Conservation (phyloP, 2,329 filamentous ascomycete genomes). For the Moelleriella libera region DNA sequence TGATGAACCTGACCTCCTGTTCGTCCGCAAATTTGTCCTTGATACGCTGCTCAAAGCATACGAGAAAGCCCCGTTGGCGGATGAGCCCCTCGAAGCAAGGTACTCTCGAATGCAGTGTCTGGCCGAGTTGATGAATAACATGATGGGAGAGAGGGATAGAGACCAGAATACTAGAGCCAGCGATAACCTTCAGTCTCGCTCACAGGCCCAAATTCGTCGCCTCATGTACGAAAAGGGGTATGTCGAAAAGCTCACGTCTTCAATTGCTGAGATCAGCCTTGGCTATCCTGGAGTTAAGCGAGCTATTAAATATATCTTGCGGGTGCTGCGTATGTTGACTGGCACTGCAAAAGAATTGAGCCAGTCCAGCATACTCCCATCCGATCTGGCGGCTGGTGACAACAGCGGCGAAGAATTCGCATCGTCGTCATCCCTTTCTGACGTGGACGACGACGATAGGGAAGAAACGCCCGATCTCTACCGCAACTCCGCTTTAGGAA, state of each 20-base stretch:
- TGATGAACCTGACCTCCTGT: slow-evolving; percentile 71
- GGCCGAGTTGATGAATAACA: slow-evolving; percentile 82
- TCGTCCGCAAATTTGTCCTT: slow-evolving; percentile 87
- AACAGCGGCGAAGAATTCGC: slow-evolving; percentile 74
- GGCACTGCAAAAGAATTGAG: slow-evolving; percentile 78
- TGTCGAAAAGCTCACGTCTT: slow-evolving; percentile 73
- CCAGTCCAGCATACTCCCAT: slow-evolving; percentile 61
- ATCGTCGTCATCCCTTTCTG: slow-evolving; percentile 78
- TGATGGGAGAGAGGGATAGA: slow-evolving; percentile 71
- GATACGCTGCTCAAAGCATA: slow-evolving; percentile 88
- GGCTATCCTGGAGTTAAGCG: slow-evolving; percentile 89
- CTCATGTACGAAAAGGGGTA: slow-evolving; percentile 99
- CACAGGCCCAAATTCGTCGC: slow-evolving; percentile 73
- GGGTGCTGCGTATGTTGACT: slow-evolving; percentile 75
- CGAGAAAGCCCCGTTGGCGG: slow-evolving; percentile 69
- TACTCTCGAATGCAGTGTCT: slow-evolving; percentile 81
- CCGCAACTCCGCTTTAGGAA: slow-evolving; percentile 87
- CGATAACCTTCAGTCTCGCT: slow-evolving; percentile 30
- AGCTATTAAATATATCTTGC: slow-evolving; percentile 90
- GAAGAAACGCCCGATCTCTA: slow-evolving; percentile 96
- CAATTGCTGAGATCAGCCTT: slow-evolving; percentile 89
- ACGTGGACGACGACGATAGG: slow-evolving; percentile 61
- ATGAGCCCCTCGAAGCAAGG: slow-evolving; percentile 68
- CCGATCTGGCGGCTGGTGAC: slow-evolving; percentile 44
- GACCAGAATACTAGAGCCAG: slow-evolving; percentile 29